phyloP scores from a whole-genome alignment of 2,329 filamentous ascomycete species.

The Cercospora brassicicola region DNA sequence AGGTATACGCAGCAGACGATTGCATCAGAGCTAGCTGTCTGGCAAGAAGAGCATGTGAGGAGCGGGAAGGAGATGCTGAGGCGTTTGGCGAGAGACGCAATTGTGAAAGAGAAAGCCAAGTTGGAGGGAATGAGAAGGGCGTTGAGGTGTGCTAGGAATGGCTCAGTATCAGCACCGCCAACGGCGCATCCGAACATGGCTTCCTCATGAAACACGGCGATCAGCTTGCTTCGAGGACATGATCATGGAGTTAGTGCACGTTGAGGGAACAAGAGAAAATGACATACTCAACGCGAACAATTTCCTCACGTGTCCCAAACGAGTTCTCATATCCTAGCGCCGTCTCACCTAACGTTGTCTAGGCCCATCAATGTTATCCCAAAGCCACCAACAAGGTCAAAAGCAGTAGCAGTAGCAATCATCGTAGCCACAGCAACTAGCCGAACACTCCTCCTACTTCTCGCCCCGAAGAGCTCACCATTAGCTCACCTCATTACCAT shows the following conservation, averaged over 20 bases:
- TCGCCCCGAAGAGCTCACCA: neutral
- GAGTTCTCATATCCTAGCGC: neutral
- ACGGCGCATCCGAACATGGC: neutral
- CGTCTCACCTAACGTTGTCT: neutral
- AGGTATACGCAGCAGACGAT: slow-evolving; percentile 92
- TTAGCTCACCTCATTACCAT: neutral
- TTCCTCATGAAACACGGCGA: neutral
- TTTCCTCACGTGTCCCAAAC: neutral
- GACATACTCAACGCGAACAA: neutral
- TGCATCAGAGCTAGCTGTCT: slow-evolving; percentile 84
- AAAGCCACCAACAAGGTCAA: neutral
- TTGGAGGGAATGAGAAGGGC: slow-evolving; percentile 79
- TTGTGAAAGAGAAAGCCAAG: slow-evolving; percentile 76
- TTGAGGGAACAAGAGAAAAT: neutral
- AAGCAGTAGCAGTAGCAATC: neutral
- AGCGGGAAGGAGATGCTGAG: slow-evolving; percentile 72
- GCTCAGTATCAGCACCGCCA: neutral
- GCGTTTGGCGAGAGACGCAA: slow-evolving; percentile 73
- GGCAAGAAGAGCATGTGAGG: slow-evolving; percentile 84
- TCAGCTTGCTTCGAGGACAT: neutral
- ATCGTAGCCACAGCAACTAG: neutral
- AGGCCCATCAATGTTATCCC: neutral
- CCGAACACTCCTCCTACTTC: neutral
- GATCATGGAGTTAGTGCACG: neutral
- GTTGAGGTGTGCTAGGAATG: slow-evolving; percentile 51